A percentile compares a stretch with the other conserved stretches of the same genome.
Conservation (phyloP, 768 basidiomycete species). For the Hericium alpestre region DNA sequence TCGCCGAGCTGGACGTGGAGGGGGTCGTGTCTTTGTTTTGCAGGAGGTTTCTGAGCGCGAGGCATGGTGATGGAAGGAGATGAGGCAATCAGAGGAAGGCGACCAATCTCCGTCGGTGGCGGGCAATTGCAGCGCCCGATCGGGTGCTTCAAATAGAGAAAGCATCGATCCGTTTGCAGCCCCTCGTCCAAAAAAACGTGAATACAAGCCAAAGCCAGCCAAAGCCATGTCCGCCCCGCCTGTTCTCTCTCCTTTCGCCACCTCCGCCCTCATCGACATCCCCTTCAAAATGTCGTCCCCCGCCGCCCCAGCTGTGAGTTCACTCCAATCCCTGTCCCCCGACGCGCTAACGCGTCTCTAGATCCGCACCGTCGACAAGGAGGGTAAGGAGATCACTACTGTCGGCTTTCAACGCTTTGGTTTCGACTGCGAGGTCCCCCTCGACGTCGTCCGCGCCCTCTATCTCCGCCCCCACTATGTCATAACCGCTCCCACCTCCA, state of each 20-base stretch:
- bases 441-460: slow-evolving; percentile 76
- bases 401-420: slow-evolving; percentile 85
- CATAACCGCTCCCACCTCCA: slow-evolving; percentile 26
- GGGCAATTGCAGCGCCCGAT: too few relatives aligned
- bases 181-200: not conserved
- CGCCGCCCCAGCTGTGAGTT: slow-evolving; percentile 2
- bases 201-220: not conserved
- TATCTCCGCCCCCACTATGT: slow-evolving; percentile 81
- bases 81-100: slow-evolving; percentile 4
- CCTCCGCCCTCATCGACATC: not conserved
- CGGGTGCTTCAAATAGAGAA: not conserved
- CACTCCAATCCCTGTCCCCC: not conserved
- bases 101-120: too few relatives aligned
- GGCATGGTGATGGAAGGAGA: slow-evolving; percentile 39
- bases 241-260: not conserved
- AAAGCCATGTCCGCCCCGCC: not conserved
- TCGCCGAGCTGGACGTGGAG: slow-evolving; percentile 74
- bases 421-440: slow-evolving; percentile 75
- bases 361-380: slow-evolving; percentile 62
- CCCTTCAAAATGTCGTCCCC: slow-evolving; percentile 9
- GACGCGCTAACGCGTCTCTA: slow-evolving; percentile 17
- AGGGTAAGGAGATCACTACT: slow-evolving; percentile 60
- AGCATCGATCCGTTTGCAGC: not conserved
- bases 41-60: slow-evolving; percentile 38
- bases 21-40: slow-evolving; percentile 74